Evolutionary conservation across 179 eudicot genomes (phyloP).

Genomic region (Beta lomatogona): DNA sequence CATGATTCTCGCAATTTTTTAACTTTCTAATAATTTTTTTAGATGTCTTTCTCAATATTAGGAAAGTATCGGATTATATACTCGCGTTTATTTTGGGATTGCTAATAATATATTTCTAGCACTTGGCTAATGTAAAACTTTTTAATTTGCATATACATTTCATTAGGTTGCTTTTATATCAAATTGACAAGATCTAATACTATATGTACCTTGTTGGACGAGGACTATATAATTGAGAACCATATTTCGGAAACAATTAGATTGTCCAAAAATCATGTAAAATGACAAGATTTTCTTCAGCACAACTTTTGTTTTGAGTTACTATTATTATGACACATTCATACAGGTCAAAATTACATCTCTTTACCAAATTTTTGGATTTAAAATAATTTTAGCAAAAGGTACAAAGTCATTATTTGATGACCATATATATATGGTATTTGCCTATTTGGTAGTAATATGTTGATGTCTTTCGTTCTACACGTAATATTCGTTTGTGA

Average conservation of each 20-base stretch:
- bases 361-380: background rate
- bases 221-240: background rate
- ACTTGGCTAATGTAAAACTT: background rate
- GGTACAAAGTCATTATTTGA: background rate
- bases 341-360: background rate
- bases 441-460: background rate
- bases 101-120: background rate
- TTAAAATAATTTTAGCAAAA: background rate
- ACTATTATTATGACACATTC: background rate
- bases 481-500: constrained; percentile 3
- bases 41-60: too few relatives aligned
- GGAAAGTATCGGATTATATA: background rate
- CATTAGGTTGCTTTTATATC: background rate
- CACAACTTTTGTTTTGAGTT: background rate
- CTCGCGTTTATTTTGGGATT: background rate
- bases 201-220: background rate
- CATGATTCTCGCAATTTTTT: too few relatives aligned
- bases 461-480: background rate
- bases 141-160: too few relatives aligned
- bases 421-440: background rate
- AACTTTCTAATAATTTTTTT: too few relatives aligned
- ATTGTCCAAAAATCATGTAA: background rate
- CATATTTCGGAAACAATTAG: background rate
- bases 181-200: background rate
- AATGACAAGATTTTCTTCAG: background rate